Conservation (phyloP, 1,284 basidiomycete genomes). For the Amylostereum chailletii region DNA sequence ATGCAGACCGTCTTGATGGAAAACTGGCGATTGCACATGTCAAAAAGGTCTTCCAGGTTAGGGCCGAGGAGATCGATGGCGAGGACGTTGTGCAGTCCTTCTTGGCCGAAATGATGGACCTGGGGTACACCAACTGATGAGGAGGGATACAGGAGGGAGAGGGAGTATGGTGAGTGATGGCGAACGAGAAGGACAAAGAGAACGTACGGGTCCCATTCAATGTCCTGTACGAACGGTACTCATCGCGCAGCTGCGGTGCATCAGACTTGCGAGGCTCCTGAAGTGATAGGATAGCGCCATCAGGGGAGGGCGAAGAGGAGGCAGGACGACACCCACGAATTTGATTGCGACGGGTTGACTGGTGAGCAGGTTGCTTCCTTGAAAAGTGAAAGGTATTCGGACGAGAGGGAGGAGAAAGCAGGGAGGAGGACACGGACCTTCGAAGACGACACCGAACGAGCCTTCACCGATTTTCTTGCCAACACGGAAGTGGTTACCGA, state of each 20-base stretch:
- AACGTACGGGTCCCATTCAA: constrained; percentile 84
- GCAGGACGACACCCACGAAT: constrained; percentile 61
- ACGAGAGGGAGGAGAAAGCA: constrained; percentile 1
- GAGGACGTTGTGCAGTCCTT: constrained; percentile 94
- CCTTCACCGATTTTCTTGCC: constrained; percentile 87
- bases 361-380: constrained; percentile 84
- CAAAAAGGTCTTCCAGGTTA: constrained; percentile 94
- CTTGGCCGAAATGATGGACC: constrained; percentile 98
- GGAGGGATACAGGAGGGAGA: constrained; percentile 3
- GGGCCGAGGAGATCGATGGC: constrained; percentile 97
- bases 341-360: constrained; percentile 95
- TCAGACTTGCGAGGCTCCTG: constrained; percentile 98
- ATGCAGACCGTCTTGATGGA: constrained; percentile 97
- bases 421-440: constrained; percentile 38
- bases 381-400: neutral
- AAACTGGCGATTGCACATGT: constrained; percentile 98
- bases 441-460: constrained; percentile 78
- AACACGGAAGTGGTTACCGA: constrained; percentile 69
- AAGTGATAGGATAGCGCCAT: constrained; percentile 8
- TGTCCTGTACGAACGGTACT: constrained; percentile 96
- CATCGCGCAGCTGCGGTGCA: constrained; percentile 94
- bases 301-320: neutral
- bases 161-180: neutral
- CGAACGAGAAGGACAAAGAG: constrained; percentile 2
- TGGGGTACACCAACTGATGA: constrained; percentile 84